Percentiles rank a stretch among this genome's conserved stretches.
phyloP scores from a whole-genome alignment of 2,329 filamentous ascomycete species.

The Amylocarpus encephaloides region DNA sequence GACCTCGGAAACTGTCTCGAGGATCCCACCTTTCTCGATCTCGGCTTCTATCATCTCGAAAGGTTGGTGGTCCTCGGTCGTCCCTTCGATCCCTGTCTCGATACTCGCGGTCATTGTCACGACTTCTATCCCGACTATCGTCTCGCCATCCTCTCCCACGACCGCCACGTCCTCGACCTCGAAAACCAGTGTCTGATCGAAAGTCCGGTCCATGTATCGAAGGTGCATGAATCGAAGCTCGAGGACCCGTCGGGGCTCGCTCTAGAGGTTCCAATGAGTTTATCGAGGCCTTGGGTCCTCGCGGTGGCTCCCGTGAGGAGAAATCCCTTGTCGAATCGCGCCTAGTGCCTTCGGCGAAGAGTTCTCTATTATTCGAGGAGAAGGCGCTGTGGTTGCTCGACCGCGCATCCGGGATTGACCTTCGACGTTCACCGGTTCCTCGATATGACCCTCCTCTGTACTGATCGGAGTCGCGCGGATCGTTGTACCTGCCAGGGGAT shows the following conservation, averaged over 20 bases:
- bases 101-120: slow-evolving; percentile 37
- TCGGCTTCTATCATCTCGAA: slow-evolving; percentile 53
- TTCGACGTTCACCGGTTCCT: slow-evolving; percentile 26
- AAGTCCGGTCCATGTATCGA: slow-evolving; percentile 44
- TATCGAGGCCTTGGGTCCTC: slow-evolving; percentile 71
- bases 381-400: slow-evolving; percentile 46
- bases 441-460: slow-evolving; percentile 26
- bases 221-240: slow-evolving; percentile 50
- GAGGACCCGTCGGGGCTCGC: slow-evolving; percentile 52
- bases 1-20: slow-evolving; percentile 46
- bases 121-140: slow-evolving; percentile 56
- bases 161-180: slow-evolving; percentile 42
- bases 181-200: slow-evolving; percentile 36
- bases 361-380: slow-evolving; percentile 48
- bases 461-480: slow-evolving; percentile 22
- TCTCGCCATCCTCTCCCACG: slow-evolving; percentile 54
- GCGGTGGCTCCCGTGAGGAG: slow-evolving; percentile 64
- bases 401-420: slow-evolving; percentile 25
- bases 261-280: too few relatives aligned
- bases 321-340: slow-evolving; percentile 29
- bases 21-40: slow-evolving; percentile 46
- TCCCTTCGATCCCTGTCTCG: slow-evolving; percentile 45
- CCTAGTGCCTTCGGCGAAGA: slow-evolving; percentile 43
- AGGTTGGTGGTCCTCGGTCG: slow-evolving; percentile 40
- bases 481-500: slow-evolving; percentile 33